Percentiles rank a stretch among this genome's conserved stretches.
Conservation (phyloP, 2,329 filamentous ascomycete species). For the Capronia americana region DNA sequence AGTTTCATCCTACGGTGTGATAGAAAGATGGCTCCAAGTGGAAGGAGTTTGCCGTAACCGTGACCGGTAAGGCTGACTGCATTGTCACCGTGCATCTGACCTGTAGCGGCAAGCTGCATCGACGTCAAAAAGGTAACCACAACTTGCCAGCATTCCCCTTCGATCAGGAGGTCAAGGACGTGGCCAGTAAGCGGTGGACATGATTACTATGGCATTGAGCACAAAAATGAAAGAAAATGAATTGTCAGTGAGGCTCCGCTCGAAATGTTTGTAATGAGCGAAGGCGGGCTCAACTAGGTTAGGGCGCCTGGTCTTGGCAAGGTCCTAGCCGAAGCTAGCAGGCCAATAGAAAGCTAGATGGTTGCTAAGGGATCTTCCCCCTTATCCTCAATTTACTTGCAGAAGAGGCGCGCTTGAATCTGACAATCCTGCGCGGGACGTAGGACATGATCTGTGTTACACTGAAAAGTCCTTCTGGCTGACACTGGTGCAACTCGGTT, state of each 20-base stretch:
- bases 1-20: too few relatives aligned
- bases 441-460: neutral
- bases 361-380: neutral
- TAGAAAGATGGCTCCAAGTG: too few relatives aligned
- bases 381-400: neutral
- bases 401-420: neutral
- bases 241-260: too few relatives aligned
- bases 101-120: neutral
- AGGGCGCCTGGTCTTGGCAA: too few relatives aligned
- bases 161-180: neutral
- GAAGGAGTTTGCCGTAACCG: too few relatives aligned
- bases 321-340: too few relatives aligned
- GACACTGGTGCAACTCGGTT: neutral
- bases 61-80: neutral
- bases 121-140: neutral
- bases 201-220: neutral
- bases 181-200: neutral
- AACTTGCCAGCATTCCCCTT: neutral
- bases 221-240: too few relatives aligned
- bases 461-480: neutral
- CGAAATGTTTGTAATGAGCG: too few relatives aligned
- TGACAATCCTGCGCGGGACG: neutral
- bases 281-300: too few relatives aligned
- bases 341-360: too few relatives aligned
- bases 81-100: neutral